These are phyloP conservation scores for Ilex asprella DNA, from an alignment of 257 asterid genomes.

Conservation along the genomic window DNA sequence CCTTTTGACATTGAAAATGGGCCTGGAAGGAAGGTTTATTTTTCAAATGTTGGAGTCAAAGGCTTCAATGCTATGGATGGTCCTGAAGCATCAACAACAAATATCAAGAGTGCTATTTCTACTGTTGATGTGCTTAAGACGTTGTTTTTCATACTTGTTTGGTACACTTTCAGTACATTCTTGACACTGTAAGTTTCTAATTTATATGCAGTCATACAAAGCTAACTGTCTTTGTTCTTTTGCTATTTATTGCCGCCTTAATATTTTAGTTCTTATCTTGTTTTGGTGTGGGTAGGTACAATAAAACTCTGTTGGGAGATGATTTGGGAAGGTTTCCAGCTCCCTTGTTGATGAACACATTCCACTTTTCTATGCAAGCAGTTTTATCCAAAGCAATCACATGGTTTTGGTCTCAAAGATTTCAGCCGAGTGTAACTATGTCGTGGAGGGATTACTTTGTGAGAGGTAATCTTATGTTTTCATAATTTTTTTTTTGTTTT, in stretches of 20 bases:
- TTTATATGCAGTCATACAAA: neutral
- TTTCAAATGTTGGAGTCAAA: conserved; percentile 15
- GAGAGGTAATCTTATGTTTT: conserved; percentile 29
- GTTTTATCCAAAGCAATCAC: conserved; percentile 73
- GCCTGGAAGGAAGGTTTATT: conserved; percentile 16
- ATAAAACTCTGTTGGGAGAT: conserved; percentile 93
- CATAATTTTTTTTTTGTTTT: neutral
- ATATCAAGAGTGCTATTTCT: conserved; percentile 33
- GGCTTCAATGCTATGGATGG: conserved; percentile 14
- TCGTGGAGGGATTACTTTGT: conserved; percentile 82
- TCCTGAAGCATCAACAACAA: conserved; percentile 15
- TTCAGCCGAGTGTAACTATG: conserved; percentile 56
- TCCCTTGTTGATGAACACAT: conserved; percentile 87
- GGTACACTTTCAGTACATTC: conserved; percentile 96
- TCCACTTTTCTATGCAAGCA: conserved; percentile 97
- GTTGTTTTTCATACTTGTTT: conserved; percentile 65
- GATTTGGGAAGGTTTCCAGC: conserved; percentile 95
- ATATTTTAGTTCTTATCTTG: neutral
- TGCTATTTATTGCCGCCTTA: conserved; percentile 4
- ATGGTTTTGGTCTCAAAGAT: conserved; percentile 86
- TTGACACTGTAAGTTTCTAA: conserved; percentile 72
- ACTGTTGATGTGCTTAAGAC: conserved; percentile 73
- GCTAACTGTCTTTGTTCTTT: neutral
- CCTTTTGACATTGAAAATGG: conserved; percentile 64
- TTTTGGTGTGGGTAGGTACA: conserved; percentile 51